These are phyloP conservation scores for Chaetomiaceae sp. DNA, from an alignment of 2,329 filamentous ascomycete species.

Conservation along the genomic window DNA sequence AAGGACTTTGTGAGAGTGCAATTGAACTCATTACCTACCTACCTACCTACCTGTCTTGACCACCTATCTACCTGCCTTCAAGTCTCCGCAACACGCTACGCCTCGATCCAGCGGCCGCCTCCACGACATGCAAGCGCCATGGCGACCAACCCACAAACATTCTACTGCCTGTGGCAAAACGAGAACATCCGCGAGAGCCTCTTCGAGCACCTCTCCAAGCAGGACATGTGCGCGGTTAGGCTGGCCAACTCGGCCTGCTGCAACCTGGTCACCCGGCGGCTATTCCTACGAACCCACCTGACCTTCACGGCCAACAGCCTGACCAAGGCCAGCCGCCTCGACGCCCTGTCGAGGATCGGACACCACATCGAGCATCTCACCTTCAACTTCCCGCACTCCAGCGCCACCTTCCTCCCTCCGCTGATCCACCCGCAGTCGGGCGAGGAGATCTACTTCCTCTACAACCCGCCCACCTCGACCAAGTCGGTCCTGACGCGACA, in stretches of 20 bases:
- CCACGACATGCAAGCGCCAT: conserved; percentile 43
- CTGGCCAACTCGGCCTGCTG: conserved; percentile 64
- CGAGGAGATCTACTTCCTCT: conserved; percentile 72
- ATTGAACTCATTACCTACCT: background rate
- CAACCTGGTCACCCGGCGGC: conserved; percentile 59
- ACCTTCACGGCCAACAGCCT: conserved; percentile 71
- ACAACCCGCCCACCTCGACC: conserved; percentile 67
- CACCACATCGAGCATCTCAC: conserved; percentile 71
- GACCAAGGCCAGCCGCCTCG: conserved; percentile 64
- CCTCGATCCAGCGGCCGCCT: background rate
- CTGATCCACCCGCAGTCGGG: conserved; percentile 72
- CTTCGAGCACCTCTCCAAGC: conserved; percentile 42
- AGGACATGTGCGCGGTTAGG: conserved; percentile 55
- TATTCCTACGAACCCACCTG: conserved; percentile 63
- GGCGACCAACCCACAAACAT: conserved; percentile 44
- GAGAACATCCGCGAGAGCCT: conserved; percentile 44
- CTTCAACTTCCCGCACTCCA: conserved; percentile 69
- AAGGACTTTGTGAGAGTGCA: background rate
- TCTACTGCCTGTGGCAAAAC: conserved; percentile 52
- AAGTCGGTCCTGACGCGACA: conserved; percentile 56
- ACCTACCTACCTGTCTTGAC: no score
- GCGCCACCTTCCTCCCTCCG: conserved; percentile 78
- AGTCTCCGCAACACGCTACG: background rate
- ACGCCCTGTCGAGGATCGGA: conserved; percentile 71
- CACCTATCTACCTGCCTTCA: no score